phyloP scores from a whole-genome alignment of 805 yeast genomes.

The Isabelozyma pseudorhagii region DNA sequence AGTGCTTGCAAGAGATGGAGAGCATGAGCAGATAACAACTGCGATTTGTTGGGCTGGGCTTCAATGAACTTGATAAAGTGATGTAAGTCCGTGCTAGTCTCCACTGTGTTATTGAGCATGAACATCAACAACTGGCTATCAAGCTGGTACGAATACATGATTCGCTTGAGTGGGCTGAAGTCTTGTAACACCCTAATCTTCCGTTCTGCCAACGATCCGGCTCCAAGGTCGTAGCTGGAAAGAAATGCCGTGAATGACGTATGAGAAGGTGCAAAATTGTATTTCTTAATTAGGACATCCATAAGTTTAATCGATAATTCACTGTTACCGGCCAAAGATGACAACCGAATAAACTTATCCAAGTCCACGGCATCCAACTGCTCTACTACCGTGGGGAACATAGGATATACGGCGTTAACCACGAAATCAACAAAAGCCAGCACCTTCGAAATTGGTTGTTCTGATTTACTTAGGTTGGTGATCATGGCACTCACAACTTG shows the following conservation, averaged over 20 bases:
- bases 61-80: slow-evolving; percentile 21
- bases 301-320: slow-evolving; percentile 10
- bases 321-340: slow-evolving; percentile 13
- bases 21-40: not conserved
- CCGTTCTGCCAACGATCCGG: not conserved
- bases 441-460: slow-evolving; percentile 5
- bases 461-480: slow-evolving; percentile 5
- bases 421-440: slow-evolving; percentile 8
- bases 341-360: slow-evolving; percentile 20
- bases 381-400: slow-evolving; percentile 8
- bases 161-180: slow-evolving; percentile 22
- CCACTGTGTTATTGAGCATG: slow-evolving; percentile 17
- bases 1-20: not conserved
- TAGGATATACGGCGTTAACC: slow-evolving; percentile 4
- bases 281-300: slow-evolving; percentile 7
- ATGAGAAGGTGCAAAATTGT: slow-evolving; percentile 18
- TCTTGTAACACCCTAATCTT: slow-evolving; percentile 12
- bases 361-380: slow-evolving; percentile 16
- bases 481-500: slow-evolving; percentile 11
- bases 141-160: slow-evolving; percentile 21
- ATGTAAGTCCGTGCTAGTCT: slow-evolving; percentile 22
- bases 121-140: slow-evolving; percentile 15
- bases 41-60: not conserved
- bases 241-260: slow-evolving; percentile 13
- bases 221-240: slow-evolving; percentile 5